Conservation (phyloP, 495 filamentous ascomycete species). For the Xylaria scruposa region DNA sequence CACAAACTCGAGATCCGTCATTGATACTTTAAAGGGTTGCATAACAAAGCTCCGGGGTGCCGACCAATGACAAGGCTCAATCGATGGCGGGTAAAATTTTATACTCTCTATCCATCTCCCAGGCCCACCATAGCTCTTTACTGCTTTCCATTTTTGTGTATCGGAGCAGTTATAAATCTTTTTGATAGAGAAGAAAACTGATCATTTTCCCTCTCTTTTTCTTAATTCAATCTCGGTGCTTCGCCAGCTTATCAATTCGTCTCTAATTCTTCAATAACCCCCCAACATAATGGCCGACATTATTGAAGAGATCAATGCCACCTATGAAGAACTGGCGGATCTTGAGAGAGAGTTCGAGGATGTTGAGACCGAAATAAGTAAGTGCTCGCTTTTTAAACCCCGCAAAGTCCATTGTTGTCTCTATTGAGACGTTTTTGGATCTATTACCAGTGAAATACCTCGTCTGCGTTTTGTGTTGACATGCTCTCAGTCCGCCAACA, state of each 20-base stretch:
- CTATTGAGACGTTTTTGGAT: not conserved
- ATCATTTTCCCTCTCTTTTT: not conserved
- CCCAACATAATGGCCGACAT: constrained; percentile 48
- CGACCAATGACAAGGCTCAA: constrained; percentile 25
- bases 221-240: not conserved
- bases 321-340: constrained; percentile 64
- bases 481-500: constrained; percentile 62
- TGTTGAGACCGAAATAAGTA: constrained; percentile 73
- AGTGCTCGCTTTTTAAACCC: constrained; percentile 34
- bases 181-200: not conserved
- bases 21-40: constrained; percentile 10
- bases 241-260: not conserved
- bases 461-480: constrained; percentile 22
- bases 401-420: not conserved
- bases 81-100: constrained; percentile 21
- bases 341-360: constrained; percentile 76
- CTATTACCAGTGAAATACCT: not conserved
- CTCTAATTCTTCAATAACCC: not conserved
- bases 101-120: not conserved
- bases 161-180: not conserved
- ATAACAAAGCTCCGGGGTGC: not conserved
- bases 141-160: not conserved
- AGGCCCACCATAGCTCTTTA: constrained; percentile 9
- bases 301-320: constrained; percentile 50
- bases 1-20: not conserved